Conservation (phyloP, 345 rosid species). For the Viola odorata region DNA sequence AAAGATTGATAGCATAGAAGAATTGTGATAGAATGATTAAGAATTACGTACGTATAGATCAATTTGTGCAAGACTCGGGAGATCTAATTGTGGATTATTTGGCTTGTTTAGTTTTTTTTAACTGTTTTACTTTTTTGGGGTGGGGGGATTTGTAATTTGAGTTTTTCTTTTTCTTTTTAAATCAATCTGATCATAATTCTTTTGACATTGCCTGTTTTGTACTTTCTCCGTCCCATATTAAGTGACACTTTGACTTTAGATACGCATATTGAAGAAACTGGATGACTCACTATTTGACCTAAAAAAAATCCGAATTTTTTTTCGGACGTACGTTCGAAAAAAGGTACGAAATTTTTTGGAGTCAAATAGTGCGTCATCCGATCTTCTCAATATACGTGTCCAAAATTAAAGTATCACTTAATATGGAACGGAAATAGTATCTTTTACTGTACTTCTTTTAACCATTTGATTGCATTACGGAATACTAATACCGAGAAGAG, state of each 20-base stretch:
- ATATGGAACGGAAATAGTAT: background rate
- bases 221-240: too few relatives aligned
- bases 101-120: background rate
- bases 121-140: background rate
- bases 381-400: too few relatives aligned
- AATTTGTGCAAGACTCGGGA: constrained; percentile 1
- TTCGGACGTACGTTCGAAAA: background rate
- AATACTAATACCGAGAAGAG: too few relatives aligned
- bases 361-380: too few relatives aligned
- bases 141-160: constrained; percentile 19
- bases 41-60: constrained; percentile 3
- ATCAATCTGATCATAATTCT: constrained; percentile 10
- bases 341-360: too few relatives aligned
- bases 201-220: constrained; percentile 8
- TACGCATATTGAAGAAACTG: too few relatives aligned
- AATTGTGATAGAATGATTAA: constrained; percentile 3
- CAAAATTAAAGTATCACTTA: too few relatives aligned
- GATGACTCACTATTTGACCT: too few relatives aligned
- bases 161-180: constrained; percentile 23
- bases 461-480: constrained; percentile 24
- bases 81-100: constrained; percentile 29
- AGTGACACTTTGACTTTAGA: too few relatives aligned
- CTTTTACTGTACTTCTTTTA: background rate
- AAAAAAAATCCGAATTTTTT: too few relatives aligned
- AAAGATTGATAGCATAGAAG: background rate